Evolutionary conservation across 2,329 filamentous ascomycete species (phyloP).

Genomic region (Xylaria polymorpha): DNA sequence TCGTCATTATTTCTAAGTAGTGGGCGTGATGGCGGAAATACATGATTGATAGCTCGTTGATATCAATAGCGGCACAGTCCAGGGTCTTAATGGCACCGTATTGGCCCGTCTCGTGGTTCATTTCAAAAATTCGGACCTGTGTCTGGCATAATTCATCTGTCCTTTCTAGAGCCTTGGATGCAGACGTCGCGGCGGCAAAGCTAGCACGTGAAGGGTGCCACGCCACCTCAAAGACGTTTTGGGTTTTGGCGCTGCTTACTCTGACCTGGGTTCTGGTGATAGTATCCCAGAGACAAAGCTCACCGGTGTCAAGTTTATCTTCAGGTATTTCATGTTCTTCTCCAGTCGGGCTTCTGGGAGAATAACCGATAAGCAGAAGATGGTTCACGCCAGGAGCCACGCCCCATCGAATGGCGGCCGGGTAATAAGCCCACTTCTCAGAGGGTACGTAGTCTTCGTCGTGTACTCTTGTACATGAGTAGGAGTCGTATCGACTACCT

Average conservation of each 20-base stretch:
- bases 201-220: slow-evolving; percentile 68
- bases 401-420: slow-evolving; percentile 73
- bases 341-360: slow-evolving; percentile 64
- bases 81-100: slow-evolving; percentile 64
- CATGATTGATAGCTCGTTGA: slow-evolving; percentile 70
- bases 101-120: slow-evolving; percentile 47
- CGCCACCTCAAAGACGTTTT: slow-evolving; percentile 72
- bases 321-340: slow-evolving; percentile 70
- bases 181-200: slow-evolving; percentile 70
- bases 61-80: slow-evolving; percentile 69
- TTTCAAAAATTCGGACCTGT: slow-evolving; percentile 67
- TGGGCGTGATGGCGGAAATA: slow-evolving; percentile 43
- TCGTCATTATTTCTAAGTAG: background rate
- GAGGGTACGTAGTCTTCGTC: slow-evolving; percentile 50
- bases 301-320: slow-evolving; percentile 67
- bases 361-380: slow-evolving; percentile 71
- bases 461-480: slow-evolving; percentile 49
- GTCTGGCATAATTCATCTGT: slow-evolving; percentile 61
- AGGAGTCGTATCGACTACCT: slow-evolving; percentile 44
- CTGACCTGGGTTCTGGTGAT: slow-evolving; percentile 56
- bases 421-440: slow-evolving; percentile 71
- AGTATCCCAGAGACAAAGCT: slow-evolving; percentile 70
- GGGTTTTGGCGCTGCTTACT: slow-evolving; percentile 62
- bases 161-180: slow-evolving; percentile 56
- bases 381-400: slow-evolving; percentile 57